phyloP scores from a whole-genome alignment of 805 yeast species.

The Pichia californica region DNA sequence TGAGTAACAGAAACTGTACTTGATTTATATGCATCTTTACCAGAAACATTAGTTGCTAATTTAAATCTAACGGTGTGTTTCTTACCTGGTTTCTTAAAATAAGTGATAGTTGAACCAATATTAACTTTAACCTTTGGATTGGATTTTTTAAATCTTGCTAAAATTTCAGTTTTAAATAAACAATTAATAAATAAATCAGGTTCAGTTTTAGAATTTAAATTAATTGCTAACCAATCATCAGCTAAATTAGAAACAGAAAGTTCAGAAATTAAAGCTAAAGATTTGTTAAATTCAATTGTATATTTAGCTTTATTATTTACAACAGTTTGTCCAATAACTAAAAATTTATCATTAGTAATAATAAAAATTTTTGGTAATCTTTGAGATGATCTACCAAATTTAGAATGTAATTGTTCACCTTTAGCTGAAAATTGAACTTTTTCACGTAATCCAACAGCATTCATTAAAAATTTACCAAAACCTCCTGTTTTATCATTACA shows the following conservation, averaged over 20 bases:
- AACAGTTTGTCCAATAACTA: constrained; percentile 67
- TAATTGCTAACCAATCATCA: constrained; percentile 88
- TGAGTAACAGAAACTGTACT: constrained; percentile 74
- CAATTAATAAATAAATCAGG: constrained; percentile 81
- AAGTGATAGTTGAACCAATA: constrained; percentile 66
- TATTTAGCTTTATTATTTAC: constrained; percentile 50
- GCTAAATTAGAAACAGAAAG: constrained; percentile 69
- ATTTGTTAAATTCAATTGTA: constrained; percentile 56
- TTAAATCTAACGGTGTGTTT: constrained; percentile 66
- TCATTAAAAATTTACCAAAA: constrained; percentile 68
- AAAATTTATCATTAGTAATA: constrained; percentile 55
- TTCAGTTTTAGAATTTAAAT: constrained; percentile 43
- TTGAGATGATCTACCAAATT: constrained; percentile 88
- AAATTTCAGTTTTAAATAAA: constrained; percentile 82
- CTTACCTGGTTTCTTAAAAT: constrained; percentile 88
- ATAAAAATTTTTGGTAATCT: constrained; percentile 69
- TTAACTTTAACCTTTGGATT: constrained; percentile 53
- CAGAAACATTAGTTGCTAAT: constrained; percentile 45
- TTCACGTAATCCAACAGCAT: constrained; percentile 64
- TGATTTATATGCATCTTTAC: constrained; percentile 78
- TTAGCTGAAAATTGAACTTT: constrained; percentile 68
- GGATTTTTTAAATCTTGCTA: constrained; percentile 62
- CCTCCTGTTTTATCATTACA: constrained; percentile 69
- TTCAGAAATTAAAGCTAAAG: constrained; percentile 51
- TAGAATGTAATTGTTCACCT: constrained; percentile 76